Evolutionary conservation across 768 basidiomycete genomes (phyloP).

Genomic region (Suillus subalutaceus): DNA sequence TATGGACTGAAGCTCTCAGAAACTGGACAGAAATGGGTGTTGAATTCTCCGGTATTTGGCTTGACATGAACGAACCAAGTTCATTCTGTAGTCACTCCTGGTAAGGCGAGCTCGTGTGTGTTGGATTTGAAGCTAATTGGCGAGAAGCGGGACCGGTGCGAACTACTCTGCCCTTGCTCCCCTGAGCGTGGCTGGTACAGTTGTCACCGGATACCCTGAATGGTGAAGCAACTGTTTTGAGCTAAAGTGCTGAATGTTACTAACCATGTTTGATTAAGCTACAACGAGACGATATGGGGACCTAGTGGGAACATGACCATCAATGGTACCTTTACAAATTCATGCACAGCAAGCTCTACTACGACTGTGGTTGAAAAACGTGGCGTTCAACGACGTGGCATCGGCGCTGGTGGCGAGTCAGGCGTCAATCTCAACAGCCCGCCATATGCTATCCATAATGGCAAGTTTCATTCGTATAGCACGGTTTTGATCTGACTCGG

Average conservation of each 20-base stretch:
- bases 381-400: slow-evolving; percentile 41
- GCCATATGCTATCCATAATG: slow-evolving; percentile 75
- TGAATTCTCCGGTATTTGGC: slow-evolving; percentile 69
- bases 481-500: slow-evolving; percentile 3
- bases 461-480: slow-evolving; percentile 32
- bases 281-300: slow-evolving; percentile 62
- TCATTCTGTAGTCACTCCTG: slow-evolving; percentile 68
- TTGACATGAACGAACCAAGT: slow-evolving; percentile 71
- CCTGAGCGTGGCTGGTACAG: slow-evolving; percentile 52
- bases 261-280: slow-evolving; percentile 39
- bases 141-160: slow-evolving; percentile 48
- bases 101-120: slow-evolving; percentile 26
- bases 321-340: slow-evolving; percentile 63
- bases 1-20: slow-evolving; percentile 62
- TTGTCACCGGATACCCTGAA: slow-evolving; percentile 65
- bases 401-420: slow-evolving; percentile 52
- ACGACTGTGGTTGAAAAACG: slow-evolving; percentile 28
- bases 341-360: slow-evolving; percentile 25
- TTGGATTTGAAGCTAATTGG: slow-evolving; percentile 4
- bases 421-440: slow-evolving; percentile 57
- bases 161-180: slow-evolving; percentile 61
- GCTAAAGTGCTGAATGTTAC: not conserved
- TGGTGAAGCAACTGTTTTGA: slow-evolving; percentile 43
- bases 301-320: slow-evolving; percentile 77
- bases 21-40: slow-evolving; percentile 59